phyloP scores from a whole-genome alignment of 1,139 yeast genomes.

The Groenewaldozyma auringiensis region DNA sequence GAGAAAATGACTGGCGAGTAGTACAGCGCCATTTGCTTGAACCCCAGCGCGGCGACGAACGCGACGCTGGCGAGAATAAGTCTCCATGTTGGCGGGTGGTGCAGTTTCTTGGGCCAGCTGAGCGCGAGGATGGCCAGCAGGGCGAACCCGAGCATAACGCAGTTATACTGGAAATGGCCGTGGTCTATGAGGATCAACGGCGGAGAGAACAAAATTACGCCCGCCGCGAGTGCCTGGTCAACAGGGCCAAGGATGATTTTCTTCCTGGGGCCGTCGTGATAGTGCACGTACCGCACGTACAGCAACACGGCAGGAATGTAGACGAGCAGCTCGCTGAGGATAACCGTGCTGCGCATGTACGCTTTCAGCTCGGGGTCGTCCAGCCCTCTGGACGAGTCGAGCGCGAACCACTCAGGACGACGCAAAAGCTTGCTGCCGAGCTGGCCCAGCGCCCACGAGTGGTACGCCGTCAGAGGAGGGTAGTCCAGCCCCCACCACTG shows the following conservation, averaged over 20 bases:
- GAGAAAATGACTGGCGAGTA: slow-evolving; percentile 86
- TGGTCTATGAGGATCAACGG: slow-evolving; percentile 80
- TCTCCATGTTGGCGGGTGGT: not conserved
- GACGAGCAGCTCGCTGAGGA: slow-evolving; percentile 63
- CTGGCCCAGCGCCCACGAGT: slow-evolving; percentile 72
- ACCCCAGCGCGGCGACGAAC: slow-evolving; percentile 70
- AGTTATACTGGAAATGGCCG: slow-evolving; percentile 94
- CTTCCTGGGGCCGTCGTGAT: slow-evolving; percentile 4
- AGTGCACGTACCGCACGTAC: slow-evolving; percentile 46
- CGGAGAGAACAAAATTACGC: slow-evolving; percentile 71
- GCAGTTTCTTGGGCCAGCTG: slow-evolving; percentile 47
- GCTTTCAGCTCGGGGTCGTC: slow-evolving; percentile 63
- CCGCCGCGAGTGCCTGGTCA: slow-evolving; percentile 68
- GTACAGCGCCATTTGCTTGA: slow-evolving; percentile 94
- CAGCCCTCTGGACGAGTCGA: slow-evolving; percentile 64
- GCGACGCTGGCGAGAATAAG: slow-evolving; percentile 56
- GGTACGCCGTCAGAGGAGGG: slow-evolving; percentile 95
- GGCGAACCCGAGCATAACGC: slow-evolving; percentile 87
- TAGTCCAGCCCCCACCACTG: slow-evolving; percentile 96
- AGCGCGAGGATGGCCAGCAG: slow-evolving; percentile 61
- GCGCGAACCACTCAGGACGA: slow-evolving; percentile 66
- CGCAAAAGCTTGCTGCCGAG: slow-evolving; percentile 46
- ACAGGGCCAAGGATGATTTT: slow-evolving; percentile 37
- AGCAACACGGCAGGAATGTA: slow-evolving; percentile 77
- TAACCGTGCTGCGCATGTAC: slow-evolving; percentile 74